These are phyloP conservation scores for Russula sp. DNA, from an alignment of 768 basidiomycete genomes.

Conservation along the genomic window DNA sequence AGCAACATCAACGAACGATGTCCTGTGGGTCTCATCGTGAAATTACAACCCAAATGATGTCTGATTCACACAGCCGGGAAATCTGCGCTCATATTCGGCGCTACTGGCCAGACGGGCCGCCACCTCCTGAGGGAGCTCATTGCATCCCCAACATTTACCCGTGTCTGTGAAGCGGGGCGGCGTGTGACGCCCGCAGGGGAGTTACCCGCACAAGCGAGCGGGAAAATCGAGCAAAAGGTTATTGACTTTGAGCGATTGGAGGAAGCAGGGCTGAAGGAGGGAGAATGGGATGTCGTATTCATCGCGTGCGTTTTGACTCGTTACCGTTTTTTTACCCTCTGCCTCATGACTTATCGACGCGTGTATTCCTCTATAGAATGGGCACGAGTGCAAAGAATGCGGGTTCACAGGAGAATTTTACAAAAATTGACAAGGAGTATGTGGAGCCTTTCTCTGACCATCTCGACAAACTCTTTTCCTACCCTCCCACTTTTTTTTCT, in stretches of 20 bases:
- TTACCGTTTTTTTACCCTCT: not conserved
- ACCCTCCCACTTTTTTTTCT: not conserved
- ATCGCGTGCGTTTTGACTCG: conserved; percentile 49
- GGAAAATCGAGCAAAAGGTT: conserved; percentile 64
- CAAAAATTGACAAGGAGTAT: conserved; percentile 76
- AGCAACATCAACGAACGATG: not conserved
- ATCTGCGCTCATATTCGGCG: conserved; percentile 69
- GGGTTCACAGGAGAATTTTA: conserved; percentile 63
- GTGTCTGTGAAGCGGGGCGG: conserved; percentile 70
- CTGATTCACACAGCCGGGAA: conserved; percentile 5
- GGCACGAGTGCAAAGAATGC: conserved; percentile 63
- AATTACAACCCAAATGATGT: not conserved
- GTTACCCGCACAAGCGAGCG: conserved; percentile 41
- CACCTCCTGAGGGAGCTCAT: conserved; percentile 62
- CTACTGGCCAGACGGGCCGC: conserved; percentile 68
- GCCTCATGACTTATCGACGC: not conserved
- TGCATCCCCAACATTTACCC: conserved; percentile 49
- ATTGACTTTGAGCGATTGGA: conserved; percentile 68
- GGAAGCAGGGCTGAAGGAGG: conserved; percentile 48
- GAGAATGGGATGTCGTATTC: conserved; percentile 72
- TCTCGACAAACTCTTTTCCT: not conserved
- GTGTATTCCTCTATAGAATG: conserved; percentile 40
- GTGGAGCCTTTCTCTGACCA: not conserved
- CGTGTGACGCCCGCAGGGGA: conserved; percentile 48
- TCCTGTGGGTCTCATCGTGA: not conserved